Evolutionary conservation across 805 yeast species (phyloP).

Genomic region (Starmerella bombicola): DNA sequence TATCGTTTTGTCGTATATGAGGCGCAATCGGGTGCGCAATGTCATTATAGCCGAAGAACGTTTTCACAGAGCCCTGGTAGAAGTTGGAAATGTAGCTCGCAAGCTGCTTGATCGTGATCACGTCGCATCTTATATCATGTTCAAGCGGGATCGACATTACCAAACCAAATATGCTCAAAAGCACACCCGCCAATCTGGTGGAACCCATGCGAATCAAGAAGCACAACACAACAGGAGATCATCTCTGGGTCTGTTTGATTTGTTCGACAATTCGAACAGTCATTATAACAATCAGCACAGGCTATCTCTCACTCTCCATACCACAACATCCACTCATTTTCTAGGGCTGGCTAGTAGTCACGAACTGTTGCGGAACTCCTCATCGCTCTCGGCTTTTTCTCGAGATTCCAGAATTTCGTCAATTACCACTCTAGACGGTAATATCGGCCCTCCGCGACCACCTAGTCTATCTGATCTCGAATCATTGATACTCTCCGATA

Average conservation of each 20-base stretch:
- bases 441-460: slow-evolving; percentile 12
- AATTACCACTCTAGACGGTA: not conserved
- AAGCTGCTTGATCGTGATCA: slow-evolving; percentile 26
- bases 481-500: slow-evolving; percentile 26
- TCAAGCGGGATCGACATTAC: slow-evolving; percentile 21
- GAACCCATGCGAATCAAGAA: slow-evolving; percentile 1
- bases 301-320: slow-evolving; percentile 12
- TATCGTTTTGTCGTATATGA: slow-evolving; percentile 24
- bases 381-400: not conserved
- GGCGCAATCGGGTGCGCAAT: slow-evolving; percentile 26
- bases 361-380: slow-evolving; percentile 9
- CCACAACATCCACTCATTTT: slow-evolving; percentile 18
- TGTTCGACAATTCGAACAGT: slow-evolving; percentile 12
- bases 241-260: slow-evolving; percentile 18
- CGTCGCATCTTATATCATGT: slow-evolving; percentile 16
- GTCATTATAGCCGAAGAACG: slow-evolving; percentile 29
- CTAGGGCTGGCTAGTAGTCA: slow-evolving; percentile 15
- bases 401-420: not conserved
- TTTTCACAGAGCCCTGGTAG: slow-evolving; percentile 29
- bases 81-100: slow-evolving; percentile 25
- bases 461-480: slow-evolving; percentile 13
- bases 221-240: slow-evolving; percentile 19
- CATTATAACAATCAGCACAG: slow-evolving; percentile 5
- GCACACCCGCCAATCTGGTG: not conserved
- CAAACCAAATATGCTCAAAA: slow-evolving; percentile 12